These are phyloP conservation scores for Amylocystis lapponica DNA, from an alignment of 768 basidiomycete genomes.

Conservation along the genomic window DNA sequence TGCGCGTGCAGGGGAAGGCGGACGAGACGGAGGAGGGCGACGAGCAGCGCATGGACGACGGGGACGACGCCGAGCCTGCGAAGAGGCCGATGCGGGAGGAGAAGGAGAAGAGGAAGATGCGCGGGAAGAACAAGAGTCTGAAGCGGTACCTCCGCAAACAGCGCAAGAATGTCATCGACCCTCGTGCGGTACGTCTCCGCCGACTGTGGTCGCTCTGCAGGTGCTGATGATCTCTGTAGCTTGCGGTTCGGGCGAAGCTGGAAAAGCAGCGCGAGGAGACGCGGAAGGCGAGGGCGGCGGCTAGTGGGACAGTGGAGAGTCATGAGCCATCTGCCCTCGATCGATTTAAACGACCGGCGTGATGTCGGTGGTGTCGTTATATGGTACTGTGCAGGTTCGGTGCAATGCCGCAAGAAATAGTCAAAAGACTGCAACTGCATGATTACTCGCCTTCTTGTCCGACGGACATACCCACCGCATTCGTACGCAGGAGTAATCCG, in stretches of 20 bases:
- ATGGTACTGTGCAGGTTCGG: too few species aligned
- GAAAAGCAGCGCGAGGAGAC: conserved; percentile 30
- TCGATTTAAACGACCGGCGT: conserved; percentile 26
- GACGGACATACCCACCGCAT: too few species aligned
- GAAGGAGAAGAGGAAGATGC: conserved; percentile 73
- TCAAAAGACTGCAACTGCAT: too few species aligned
- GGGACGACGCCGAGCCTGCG: conserved; percentile 25
- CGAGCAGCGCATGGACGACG: conserved; percentile 28
- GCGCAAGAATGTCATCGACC: conserved; percentile 92
- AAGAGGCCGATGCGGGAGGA: conserved; percentile 30
- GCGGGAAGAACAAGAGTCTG: conserved; percentile 81
- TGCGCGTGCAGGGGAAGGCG: conserved; percentile 68
- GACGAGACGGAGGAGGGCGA: conserved; percentile 54
- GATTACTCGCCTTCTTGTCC: too few species aligned
- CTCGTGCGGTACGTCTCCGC: conserved; percentile 48
- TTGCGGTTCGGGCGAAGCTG: conserved; percentile 38
- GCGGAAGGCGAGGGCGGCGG: conserved; percentile 20
- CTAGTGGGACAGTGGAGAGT: conserved; percentile 17
- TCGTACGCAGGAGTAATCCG: too few species aligned
- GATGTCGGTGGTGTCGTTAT: too few species aligned
- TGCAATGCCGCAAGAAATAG: too few species aligned
- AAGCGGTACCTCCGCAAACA: conserved; percentile 88
- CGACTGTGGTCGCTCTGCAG: too few species aligned
- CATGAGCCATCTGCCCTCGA: conserved; percentile 33
- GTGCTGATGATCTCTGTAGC: conserved; percentile 29